Conservation (phyloP, 2,329 filamentous ascomycete genomes). For the Penicillium capsulatum region DNA sequence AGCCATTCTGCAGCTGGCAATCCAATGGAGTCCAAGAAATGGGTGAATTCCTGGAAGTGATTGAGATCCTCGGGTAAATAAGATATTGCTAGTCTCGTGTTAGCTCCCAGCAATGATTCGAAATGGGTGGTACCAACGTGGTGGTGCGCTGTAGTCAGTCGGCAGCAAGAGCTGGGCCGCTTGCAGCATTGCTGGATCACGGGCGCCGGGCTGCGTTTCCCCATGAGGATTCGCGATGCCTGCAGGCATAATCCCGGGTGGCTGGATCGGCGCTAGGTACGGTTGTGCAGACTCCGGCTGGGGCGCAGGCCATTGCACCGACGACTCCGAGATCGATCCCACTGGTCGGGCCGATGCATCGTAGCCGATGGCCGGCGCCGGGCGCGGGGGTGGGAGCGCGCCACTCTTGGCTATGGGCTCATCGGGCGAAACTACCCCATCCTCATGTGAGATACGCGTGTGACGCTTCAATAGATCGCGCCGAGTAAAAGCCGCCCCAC, state of each 20-base stretch:
- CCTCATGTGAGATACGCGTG: constrained; percentile 32
- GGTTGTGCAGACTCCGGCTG: constrained; percentile 16
- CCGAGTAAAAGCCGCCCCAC: constrained; percentile 35
- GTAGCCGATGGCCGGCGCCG: constrained; percentile 18
- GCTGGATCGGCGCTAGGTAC: constrained; percentile 25
- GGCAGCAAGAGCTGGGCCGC: constrained; percentile 34
- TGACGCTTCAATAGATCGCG: constrained; percentile 35
- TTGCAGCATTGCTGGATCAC: constrained; percentile 39
- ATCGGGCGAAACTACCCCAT: constrained; percentile 29
- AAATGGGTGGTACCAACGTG: constrained; percentile 8
- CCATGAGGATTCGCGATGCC: constrained; percentile 9
- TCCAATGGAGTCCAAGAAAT: constrained; percentile 35
- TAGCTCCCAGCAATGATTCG: neutral
- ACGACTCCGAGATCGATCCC: constrained; percentile 21
- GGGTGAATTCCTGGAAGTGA: constrained; percentile 36
- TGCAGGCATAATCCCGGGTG: constrained; percentile 18
- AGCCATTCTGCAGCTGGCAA: constrained; percentile 32
- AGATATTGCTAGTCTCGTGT: constrained; percentile 22
- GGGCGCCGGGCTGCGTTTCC: constrained; percentile 22
- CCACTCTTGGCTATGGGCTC: constrained; percentile 17
- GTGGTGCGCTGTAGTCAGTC: constrained; percentile 25
- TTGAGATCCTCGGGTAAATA: constrained; percentile 33
- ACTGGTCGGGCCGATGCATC: constrained; percentile 22
- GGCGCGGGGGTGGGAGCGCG: constrained; percentile 13
- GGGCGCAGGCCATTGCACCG: constrained; percentile 26